Base-by-base conservation (phyloP, 345 rosid species). In the Psidium friedrichsthalianum region DNA sequence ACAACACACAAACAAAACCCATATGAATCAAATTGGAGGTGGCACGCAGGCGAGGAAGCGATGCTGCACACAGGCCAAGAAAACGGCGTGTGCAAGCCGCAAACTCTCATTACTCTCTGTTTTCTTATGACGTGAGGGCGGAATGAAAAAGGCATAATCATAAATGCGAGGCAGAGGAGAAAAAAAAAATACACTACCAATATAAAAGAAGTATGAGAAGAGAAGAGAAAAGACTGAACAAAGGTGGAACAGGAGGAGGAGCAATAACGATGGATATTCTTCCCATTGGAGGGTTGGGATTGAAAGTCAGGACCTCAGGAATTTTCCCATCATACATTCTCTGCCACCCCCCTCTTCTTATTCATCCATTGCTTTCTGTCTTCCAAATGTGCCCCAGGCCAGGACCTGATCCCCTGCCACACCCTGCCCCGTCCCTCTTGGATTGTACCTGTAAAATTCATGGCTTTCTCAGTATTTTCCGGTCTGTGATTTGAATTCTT, bases 51-150 rank as follows among this genome's bases (percentile, higher is more conserved):
- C 22, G 22, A 47, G 13, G 74, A 54, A 21, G 11, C n/a, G 29
- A 78, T n/a, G n/a, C 54, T 9, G 36, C 87, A 83, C 87, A 83
- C 88, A 69, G 47, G 86, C 86, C 88, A 87, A 84, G 84, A 29
- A 18, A 29, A 49, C 92, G 88, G 92, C 90, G 90, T n/a, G 90
- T 89, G 89, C 91, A 90, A 84, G 92, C 87, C 84, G 20, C 80
- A 69, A 69, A 69, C 80, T 69, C 25, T 69, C 80, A 69, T 69
- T 69, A 32, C 29, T 27, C 56, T 7, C 14, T 10, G 32, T 12
- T 29, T 59, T 53, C 52, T 58, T 47, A 3, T 16, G 83, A 82
- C 54, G 54, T 7, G 32, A 13, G 83, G 55, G 54, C 40, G 56
- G 56, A 24, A 47, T 15, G 83, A 32, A 82, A 82, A 51, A 36